Conservation (phyloP, 2,329 filamentous ascomycete species). For the Xylariales sp. region DNA sequence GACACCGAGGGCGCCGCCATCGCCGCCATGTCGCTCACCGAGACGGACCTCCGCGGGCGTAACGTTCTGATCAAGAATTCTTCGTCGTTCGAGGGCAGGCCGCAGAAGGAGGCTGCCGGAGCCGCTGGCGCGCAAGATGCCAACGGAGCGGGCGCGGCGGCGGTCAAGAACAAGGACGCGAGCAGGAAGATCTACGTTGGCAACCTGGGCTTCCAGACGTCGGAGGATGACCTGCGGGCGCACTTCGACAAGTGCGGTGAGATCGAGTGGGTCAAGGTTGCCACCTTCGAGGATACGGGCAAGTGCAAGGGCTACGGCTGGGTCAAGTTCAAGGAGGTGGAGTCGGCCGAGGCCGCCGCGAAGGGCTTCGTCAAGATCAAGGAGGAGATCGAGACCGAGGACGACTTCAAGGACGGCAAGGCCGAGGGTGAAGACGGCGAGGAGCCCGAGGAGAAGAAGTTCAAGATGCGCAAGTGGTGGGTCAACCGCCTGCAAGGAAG, state of each 20-base stretch:
- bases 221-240: slow-evolving; percentile 72
- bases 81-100: slow-evolving; percentile 85
- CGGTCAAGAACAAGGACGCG: slow-evolving; percentile 47
- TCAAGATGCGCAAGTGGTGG: slow-evolving; percentile 69
- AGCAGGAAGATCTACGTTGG: slow-evolving; percentile 88
- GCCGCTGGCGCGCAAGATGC: slow-evolving; percentile 23
- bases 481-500: slow-evolving; percentile 80
- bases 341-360: slow-evolving; percentile 71
- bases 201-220: slow-evolving; percentile 79
- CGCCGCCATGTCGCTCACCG: slow-evolving; percentile 80
- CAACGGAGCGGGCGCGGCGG: slow-evolving; percentile 16
- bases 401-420: slow-evolving; percentile 51
- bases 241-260: slow-evolving; percentile 85
- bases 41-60: slow-evolving; percentile 71
- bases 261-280: slow-evolving; percentile 79
- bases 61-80: slow-evolving; percentile 90
- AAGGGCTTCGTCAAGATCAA: slow-evolving; percentile 74
- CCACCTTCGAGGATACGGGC: slow-evolving; percentile 92
- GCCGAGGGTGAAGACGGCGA: slow-evolving; percentile 39
- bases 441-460: slow-evolving; percentile 44
- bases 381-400: slow-evolving; percentile 59
- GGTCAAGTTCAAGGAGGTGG: slow-evolving; percentile 82
- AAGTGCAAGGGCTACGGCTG: slow-evolving; percentile 98
- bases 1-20: slow-evolving; percentile 63
- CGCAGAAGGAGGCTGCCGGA: slow-evolving; percentile 52